These are phyloP conservation scores for Mycosarcoma maydis DNA, from an alignment of 1,284 basidiomycete genomes.

Conservation along the genomic window DNA sequence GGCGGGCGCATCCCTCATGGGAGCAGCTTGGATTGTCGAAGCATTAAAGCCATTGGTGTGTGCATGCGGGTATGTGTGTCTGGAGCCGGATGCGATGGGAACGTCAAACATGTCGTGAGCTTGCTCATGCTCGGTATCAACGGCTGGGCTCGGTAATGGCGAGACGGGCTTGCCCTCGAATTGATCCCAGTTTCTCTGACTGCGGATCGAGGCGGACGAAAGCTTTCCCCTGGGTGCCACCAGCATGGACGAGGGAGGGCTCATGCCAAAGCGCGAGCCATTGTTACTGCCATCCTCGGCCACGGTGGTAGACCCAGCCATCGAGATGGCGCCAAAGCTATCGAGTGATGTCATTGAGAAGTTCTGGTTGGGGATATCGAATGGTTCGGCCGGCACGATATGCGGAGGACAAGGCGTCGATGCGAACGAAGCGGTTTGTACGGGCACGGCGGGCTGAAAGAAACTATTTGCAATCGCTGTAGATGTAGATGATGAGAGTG, in stretches of 20 bases:
- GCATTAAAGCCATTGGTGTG: neutral
- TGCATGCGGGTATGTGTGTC: neutral
- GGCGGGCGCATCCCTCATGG: slow-evolving; percentile 4
- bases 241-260: slow-evolving; percentile 9
- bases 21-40: neutral
- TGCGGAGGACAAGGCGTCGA: slow-evolving; percentile 8
- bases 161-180: slow-evolving; percentile 63
- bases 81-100: slow-evolving; percentile 19
- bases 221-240: slow-evolving; percentile 38
- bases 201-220: slow-evolving; percentile 57
- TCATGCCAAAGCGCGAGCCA: slow-evolving; percentile 27
- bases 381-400: slow-evolving; percentile 1
- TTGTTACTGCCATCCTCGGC: slow-evolving; percentile 26
- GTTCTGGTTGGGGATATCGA: slow-evolving; percentile 18
- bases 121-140: slow-evolving; percentile 26
- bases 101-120: slow-evolving; percentile 43
- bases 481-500: slow-evolving; percentile 14
- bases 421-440: slow-evolving; percentile 1
- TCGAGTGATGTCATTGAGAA: slow-evolving; percentile 40
- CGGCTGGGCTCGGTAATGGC: slow-evolving; percentile 59
- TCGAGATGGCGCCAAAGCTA: slow-evolving; percentile 28
- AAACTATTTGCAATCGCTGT: neutral
- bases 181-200: slow-evolving; percentile 60
- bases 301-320: slow-evolving; percentile 24
- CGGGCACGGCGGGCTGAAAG: neutral